Base-by-base conservation (phyloP, 495 filamentous ascomycete species). In the Opeltia flavorubescens region DNA sequence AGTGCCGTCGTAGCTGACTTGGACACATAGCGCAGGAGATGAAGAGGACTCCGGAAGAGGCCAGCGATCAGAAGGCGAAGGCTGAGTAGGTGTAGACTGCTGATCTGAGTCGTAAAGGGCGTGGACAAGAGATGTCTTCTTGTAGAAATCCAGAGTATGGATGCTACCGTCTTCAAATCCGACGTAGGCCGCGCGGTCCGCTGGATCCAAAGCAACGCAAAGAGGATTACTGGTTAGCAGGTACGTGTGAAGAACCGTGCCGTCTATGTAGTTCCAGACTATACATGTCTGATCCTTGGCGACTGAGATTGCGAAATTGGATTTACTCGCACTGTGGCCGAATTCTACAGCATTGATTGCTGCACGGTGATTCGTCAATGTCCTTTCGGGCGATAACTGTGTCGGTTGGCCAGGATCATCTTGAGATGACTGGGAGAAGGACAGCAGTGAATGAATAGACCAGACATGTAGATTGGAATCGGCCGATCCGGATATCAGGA, bases 401-500 rank as follows among this genome's bases (percentile, higher is more conserved):
- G 55, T 54, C 50, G 66, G 53, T 45, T 66, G 63, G 48, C 52
- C 28, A 50, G 52, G 27, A 52, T 42, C 53, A 44, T 53, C 52
- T 6, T 40, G n/a, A 29, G 31, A 45, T n/a, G 53, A 39, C 21
- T 48, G 36, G 3, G 75, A 66, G 57, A 82, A 82, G 4, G 78
- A 81, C 6, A 95, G 69, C 7, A 98, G 70, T 28, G 71, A 66
- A 1, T 78, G 67, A 17, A 95, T 55, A 5, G 85, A 86, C 91
- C 91, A 96, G 45, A 95, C 77, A 61, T 93, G 82, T 43, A 95
- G 72, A 55, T 81, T 87, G 12, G 89, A 85, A 60, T 96, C 91
- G 49, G 81, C 69, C 7, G 89, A 94, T 31, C 86, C 91, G 2
- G 88, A 89, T 21, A 95, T 70, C 43, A 95, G 67, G 60, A 91